Evolutionary conservation across 495 filamentous ascomycete genomes (phyloP), one percentile per base, ranked within the genome.

Genomic region (Penicillium coffeae): DNA sequence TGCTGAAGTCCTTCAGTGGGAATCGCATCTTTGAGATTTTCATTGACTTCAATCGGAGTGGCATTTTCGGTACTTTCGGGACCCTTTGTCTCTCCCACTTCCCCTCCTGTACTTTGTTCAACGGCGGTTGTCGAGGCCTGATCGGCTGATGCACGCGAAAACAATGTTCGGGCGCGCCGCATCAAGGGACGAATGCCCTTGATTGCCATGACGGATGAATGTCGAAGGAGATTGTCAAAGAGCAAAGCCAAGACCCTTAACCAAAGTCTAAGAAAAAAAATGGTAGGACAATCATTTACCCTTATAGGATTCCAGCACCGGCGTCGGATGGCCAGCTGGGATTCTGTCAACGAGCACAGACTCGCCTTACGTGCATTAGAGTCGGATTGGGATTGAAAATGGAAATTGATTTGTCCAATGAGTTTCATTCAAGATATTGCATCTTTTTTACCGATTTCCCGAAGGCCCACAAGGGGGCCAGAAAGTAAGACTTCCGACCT

Each of bases 1-100:
- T 50, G 50, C 44, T 71, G 65, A 3, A 45, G 30, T 3, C 30
- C 42, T 35, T n/a, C n/a, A 12, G 34, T 15, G 10, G 32, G 42
- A 12, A 36, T n/a, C 14, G 34, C 42, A 1, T 15, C 16, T 10
- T 25, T 33, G n/a, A n/a, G n/a, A 36, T 21, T 47, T 68, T 82
- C 21, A 73, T 76, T 2, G 79, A 77, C 49, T n/a, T n/a, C n/a
- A n/a, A n/a, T n/a, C 76, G 78, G 3, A 52, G 55, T 19, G 75
- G 80, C 50, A 81, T 42, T 42, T 5, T 38, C 13, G 22, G 38
- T 50, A 19, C 27, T 15, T 19, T 9, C 30, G 21, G 18, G 38
- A 30, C 38, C 47, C 21, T 50, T 50, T 39, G 39, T 42, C 22
- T 43, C 47, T 3, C 18, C 27, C 4, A 39, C 15, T 42, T 30